A percentile compares a stretch with the other conserved stretches of the same genome.
These are phyloP conservation scores for Cladosporium sp. DNA, from an alignment of 2,329 filamentous ascomycete genomes.

Conservation along the genomic window DNA sequence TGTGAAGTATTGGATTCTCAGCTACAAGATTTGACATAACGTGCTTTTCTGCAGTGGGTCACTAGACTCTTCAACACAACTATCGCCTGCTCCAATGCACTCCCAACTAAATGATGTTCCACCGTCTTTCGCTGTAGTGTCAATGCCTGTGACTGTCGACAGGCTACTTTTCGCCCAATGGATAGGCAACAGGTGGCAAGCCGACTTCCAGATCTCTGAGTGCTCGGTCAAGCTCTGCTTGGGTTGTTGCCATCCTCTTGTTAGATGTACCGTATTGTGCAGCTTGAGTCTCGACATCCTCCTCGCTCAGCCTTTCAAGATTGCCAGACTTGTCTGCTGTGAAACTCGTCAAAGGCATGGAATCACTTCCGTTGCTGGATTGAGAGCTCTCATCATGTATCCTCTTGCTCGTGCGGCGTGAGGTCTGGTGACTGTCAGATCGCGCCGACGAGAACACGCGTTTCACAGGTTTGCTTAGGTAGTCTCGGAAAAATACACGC, in stretches of 20 bases:
- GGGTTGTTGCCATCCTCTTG: neutral
- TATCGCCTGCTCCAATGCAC: too few relatives aligned
- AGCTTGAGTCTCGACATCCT: neutral
- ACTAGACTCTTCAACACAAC: too few relatives aligned
- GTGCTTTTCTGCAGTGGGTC: too few relatives aligned
- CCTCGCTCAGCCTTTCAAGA: neutral
- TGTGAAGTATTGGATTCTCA: too few relatives aligned
- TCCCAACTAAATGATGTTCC: too few relatives aligned
- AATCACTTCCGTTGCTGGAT: neutral
- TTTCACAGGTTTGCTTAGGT: constrained; percentile 16
- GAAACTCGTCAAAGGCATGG: neutral
- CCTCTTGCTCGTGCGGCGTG: neutral
- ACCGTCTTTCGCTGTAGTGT: too few relatives aligned
- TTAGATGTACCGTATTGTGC: neutral
- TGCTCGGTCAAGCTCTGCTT: neutral
- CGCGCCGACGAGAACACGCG: constrained; percentile 14
- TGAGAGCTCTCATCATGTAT: neutral
- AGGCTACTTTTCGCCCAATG: neutral
- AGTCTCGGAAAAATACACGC: constrained; percentile 17
- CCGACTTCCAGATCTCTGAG: neutral
- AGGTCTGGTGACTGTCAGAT: neutral
- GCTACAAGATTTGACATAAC: too few relatives aligned
- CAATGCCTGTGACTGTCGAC: neutral
- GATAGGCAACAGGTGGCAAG: neutral
- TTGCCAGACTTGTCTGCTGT: neutral